A percentile compares a stretch with the other conserved stretches of the same genome.
Conservation (phyloP, 345 rosid genomes). For the Barbarea vulgaris region DNA sequence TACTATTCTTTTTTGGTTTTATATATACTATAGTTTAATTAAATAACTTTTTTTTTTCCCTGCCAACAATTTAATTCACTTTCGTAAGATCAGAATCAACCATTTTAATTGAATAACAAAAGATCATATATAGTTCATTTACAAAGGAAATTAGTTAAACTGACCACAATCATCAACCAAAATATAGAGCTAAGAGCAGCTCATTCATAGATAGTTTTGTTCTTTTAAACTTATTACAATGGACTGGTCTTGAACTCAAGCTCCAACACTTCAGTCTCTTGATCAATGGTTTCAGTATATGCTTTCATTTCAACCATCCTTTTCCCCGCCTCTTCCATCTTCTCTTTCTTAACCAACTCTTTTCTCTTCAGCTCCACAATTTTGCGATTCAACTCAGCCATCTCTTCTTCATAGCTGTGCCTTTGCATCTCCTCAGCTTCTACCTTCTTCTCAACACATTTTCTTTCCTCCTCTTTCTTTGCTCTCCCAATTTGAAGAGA, state of each 20-base stretch:
- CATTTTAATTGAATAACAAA: not conserved
- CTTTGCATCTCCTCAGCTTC: constrained; percentile 25
- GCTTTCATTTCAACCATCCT: constrained; percentile 37
- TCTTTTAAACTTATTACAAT: constrained; percentile 43
- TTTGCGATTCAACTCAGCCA: constrained; percentile 42
- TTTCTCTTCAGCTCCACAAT: constrained; percentile 47
- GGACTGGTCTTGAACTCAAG: constrained; percentile 42
- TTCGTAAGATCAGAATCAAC: too few relatives aligned
- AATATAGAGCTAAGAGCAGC: not conserved
- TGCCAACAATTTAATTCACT: too few relatives aligned
- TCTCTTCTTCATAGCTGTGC: constrained; percentile 41
- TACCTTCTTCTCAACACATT: constrained; percentile 41
- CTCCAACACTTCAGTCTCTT: constrained; percentile 19
- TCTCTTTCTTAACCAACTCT: constrained; percentile 31
- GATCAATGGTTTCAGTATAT: constrained; percentile 12
- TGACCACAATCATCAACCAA: not conserved
- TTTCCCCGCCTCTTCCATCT: constrained; percentile 30
- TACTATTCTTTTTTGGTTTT: too few relatives aligned
- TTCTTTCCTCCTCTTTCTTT: constrained; percentile 38
- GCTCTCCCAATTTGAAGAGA: constrained; percentile 45
- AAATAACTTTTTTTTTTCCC: too few relatives aligned
- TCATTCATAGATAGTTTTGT: not conserved
- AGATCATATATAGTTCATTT: not conserved
- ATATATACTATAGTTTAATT: too few relatives aligned
- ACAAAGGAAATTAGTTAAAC: not conserved